Conservation (phyloP, 148 eudicot species). For the Chenopodium quinoa region DNA sequence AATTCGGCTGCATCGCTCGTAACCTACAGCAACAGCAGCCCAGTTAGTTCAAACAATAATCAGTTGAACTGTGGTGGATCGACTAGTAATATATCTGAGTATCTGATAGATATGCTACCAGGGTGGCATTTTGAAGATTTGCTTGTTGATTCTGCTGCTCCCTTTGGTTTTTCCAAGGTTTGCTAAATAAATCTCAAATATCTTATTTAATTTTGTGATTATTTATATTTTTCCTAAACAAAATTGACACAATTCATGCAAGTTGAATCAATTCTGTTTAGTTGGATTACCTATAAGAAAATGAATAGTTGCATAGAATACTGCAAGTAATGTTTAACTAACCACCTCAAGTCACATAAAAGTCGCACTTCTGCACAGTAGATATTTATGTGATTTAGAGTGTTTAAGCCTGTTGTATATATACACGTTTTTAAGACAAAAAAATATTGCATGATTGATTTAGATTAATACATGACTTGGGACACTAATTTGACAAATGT, state of each 20-base stretch:
- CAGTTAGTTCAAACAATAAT: constrained; percentile 12
- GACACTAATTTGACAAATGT: background rate
- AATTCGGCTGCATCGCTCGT: background rate
- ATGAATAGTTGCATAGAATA: background rate
- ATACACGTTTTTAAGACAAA: too few species aligned
- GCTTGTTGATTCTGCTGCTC: constrained; percentile 39
- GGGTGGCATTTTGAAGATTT: constrained; percentile 88
- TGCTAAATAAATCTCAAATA: background rate
- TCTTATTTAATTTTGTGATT: background rate
- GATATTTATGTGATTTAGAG: too few species aligned
- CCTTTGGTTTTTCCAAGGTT: constrained; percentile 47
- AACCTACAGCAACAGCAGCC: background rate
- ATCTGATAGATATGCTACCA: constrained; percentile 68
- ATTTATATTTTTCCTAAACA: background rate
- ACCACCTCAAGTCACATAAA: background rate
- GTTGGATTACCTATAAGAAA: background rate
- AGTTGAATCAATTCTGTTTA: background rate
- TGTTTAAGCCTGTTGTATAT: too few species aligned
- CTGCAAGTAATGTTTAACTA: background rate
- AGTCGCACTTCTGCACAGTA: too few species aligned
- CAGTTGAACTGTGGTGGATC: constrained; percentile 27
- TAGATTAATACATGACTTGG: background rate
- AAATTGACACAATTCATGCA: background rate
- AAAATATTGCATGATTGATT: background rate
- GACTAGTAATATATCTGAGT: constrained; percentile 62